Base-by-base conservation (phyloP, 768 basidiomycete species). In the Boletus huronensis region DNA sequence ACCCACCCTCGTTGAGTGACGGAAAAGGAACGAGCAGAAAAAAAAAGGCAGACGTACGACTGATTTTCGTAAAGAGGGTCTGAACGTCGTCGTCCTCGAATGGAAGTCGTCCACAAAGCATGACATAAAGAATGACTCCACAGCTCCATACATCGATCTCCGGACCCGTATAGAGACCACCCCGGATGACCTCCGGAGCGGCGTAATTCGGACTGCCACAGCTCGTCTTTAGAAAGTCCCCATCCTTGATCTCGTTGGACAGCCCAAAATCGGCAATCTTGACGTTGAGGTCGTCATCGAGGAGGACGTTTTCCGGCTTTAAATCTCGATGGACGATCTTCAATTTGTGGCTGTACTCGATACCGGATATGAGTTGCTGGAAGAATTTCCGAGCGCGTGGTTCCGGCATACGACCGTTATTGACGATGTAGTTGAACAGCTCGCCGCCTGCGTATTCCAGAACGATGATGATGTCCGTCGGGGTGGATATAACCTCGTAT, bases 241-340 rank as follows among this genome's bases (percentile, higher is more conserved):
- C 97, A 63, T 98, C 96, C 64, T 86, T 87, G 76, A 98, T 95
- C 68, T 95, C 89, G 70, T 95, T 98, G 3, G 91, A 91, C 50
- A 99, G 77, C 2, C 97, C 97, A 69, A 98, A 99, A 76, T 99
- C 97, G n/a, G 93, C 95, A 58, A 99, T 98, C 74, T 99, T 99
- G 74, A 98, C 86, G 64, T 90, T 91, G 55, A 88, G 78, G 65
- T 87, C 83, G 49, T 89, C 87, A 71, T 92, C 90, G 6, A 93
- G 79, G 16, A 93, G 81, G 13, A 95, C 84, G 64, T 98, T 98
- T 72, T 99, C 97, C 1, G 97, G 97, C 72, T 99, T 99, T 45
- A 99, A 78, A 72, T 99, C 97, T 36, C 97, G 87, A 74, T 98
- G 97, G 1, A 98, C 96, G 69, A 99, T 98, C 75, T 94, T 94